phyloP scores from a whole-genome alignment of 2,329 filamentous ascomycete genomes.

The Fusarium globosum region DNA sequence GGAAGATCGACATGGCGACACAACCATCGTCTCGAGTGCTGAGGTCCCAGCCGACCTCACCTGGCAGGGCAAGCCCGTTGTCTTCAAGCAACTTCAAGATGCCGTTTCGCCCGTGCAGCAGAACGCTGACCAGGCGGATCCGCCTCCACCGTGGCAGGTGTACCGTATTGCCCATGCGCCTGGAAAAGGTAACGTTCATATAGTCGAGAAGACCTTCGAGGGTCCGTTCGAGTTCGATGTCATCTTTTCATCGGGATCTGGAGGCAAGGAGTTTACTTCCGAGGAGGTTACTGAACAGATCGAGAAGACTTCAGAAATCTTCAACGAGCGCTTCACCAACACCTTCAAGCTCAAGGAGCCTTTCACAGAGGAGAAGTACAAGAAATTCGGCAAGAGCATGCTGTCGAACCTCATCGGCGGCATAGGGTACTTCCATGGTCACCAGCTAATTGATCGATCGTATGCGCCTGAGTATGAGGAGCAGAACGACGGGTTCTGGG shows the following conservation, averaged over 20 bases:
- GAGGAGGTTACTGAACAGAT: slow-evolving; percentile 78
- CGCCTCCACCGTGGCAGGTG: slow-evolving; percentile 85
- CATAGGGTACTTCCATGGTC: slow-evolving; percentile 93
- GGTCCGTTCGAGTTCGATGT: slow-evolving; percentile 94
- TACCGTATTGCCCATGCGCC: slow-evolving; percentile 81
- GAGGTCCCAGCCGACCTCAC: slow-evolving; percentile 72
- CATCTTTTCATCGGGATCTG: slow-evolving; percentile 84
- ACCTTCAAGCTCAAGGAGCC: slow-evolving; percentile 76
- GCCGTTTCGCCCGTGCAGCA: slow-evolving; percentile 62
- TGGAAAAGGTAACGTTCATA: slow-evolving; percentile 80
- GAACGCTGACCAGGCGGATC: slow-evolving; percentile 67
- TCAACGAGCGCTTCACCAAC: slow-evolving; percentile 78
- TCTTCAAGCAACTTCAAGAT: slow-evolving; percentile 65
- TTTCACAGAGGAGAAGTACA: slow-evolving; percentile 78
- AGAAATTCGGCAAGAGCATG: slow-evolving; percentile 85
- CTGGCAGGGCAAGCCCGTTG: slow-evolving; percentile 84
- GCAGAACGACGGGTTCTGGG: slow-evolving; percentile 95
- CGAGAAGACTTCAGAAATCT: slow-evolving; percentile 71
- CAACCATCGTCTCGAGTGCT: slow-evolving; percentile 80
- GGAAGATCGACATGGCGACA: slow-evolving; percentile 76
- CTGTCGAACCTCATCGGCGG: slow-evolving; percentile 95
- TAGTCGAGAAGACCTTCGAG: slow-evolving; percentile 91
- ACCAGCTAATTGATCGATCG: slow-evolving; percentile 88
- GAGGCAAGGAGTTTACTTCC: slow-evolving; percentile 63
- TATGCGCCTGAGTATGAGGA: slow-evolving; percentile 95